Base-by-base conservation (phyloP, 2,329 filamentous ascomycete species). In the Phaeoacremonium minimum region DNA sequence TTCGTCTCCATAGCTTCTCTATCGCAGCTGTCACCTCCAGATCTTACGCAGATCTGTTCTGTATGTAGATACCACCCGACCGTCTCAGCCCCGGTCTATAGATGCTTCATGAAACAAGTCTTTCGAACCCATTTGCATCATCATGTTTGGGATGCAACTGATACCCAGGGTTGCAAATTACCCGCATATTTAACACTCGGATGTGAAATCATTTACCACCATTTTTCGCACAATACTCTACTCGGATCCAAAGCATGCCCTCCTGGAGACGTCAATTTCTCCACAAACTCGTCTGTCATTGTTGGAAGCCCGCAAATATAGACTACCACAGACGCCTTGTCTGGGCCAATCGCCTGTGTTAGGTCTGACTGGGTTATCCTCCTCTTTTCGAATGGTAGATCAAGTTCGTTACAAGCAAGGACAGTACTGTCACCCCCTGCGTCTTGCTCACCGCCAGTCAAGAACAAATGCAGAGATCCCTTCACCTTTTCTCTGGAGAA, bases 221-320 rank as follows among this genome's bases (percentile, higher is more conserved):
- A 64, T 35, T 58, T 63, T 46, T 64, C 61, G 37, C 39, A 60
- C 26, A 63, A 26, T 0, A 64, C 54, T 30, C 53, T 50, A 3
- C 47, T 28, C 6, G 37, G n/a, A 3, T 51, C 43, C 35, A 64
- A 44, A 2, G 46, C 48, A 2, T 53, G 32, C 0, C 54, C 55
- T 1, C 38, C 42, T 1, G 46, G 34, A 3, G 57, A 53, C 4
- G 57, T 64, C 7, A 76, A 48, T 15, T 70, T 58, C 15, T 62
- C 57, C 1, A 83, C 76, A 46, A 85, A 70, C 33, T 73, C 67
- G 52, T 87, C 84, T 2, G 81, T 86, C 83, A 87, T 87, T 4
- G 49, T 47, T 9, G 79, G 80, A 12, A 82, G 73, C 2, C 83
- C 83, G 49, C 84, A 87, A 1, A 87, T 60, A 53, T 86, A 87